Base-by-base conservation (phyloP, 106 monocot species). In the Ottelia alismoides region DNA sequence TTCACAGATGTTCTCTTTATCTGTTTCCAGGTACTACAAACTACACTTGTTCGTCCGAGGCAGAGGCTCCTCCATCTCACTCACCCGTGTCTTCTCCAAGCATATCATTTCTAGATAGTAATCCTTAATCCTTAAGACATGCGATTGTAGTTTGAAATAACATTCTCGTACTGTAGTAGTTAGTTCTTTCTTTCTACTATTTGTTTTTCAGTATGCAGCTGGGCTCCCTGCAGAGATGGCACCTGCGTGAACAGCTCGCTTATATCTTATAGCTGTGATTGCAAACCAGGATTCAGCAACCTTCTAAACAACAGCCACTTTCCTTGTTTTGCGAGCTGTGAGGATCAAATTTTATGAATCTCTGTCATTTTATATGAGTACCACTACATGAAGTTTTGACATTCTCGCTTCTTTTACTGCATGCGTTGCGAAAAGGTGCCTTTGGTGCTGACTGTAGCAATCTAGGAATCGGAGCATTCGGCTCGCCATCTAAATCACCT, bases 201-300 rank as follows among this genome's bases (percentile, higher is more conserved):
- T 21, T 20, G 52, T 31, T 18, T n/a, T 25, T 11, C 62, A 70
- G 69, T 52, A 23, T 70, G 70, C 28, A 11, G 4, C 0, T 62
- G 52, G 61, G 40, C 61, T 14, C 19, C 22, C 18, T 70, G 70
- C 30, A 62, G 70, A 12, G 53, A 62, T 6, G 70, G 61, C 20
- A 62, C 61, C 7, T 70, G 70, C 31, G 54, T 23, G 31, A 61
- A 20, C 18, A 48, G 31, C 1, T 53, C 53, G 4, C 28, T 0
- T 46, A 44, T 55, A 28, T 10, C 16, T 5, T 49, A 62, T 47
- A 24, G 18, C 9, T 70, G 70, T 29, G 22, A 62, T 22, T 70
- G 70, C 54, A 53, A 62, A 46, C 23, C 53, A 1, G 70, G 70
- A 16, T 62, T 30, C 46, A 25, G 22, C 11, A 70, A 70, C 45